These are phyloP conservation scores for Lupinus albus DNA, from an alignment of 306 rosid genomes.

Conservation along the genomic window DNA sequence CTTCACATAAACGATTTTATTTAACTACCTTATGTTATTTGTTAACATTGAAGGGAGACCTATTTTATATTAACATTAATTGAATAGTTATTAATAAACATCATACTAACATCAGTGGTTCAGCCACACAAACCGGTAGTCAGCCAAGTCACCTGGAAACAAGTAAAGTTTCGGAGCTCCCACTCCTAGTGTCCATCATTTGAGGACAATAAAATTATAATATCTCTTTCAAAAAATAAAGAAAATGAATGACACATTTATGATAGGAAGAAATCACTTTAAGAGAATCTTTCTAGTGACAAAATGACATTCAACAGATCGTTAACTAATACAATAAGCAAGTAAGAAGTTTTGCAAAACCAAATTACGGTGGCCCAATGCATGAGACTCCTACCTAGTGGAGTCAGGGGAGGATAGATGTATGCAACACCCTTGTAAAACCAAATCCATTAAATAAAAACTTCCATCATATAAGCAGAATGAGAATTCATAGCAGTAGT, in stretches of 20 bases:
- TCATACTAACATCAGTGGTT: not conserved
- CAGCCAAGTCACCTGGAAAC: not conserved
- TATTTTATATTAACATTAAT: not conserved
- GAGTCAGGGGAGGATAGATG: too few relatives aligned
- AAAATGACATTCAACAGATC: not conserved
- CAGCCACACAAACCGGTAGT: conserved; percentile 9
- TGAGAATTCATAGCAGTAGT: not conserved
- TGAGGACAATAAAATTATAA: conserved; percentile 4
- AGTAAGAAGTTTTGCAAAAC: conserved; percentile 9
- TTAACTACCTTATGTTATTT: not conserved
- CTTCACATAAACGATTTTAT: too few relatives aligned
- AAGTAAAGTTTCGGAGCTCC: conserved; percentile 19
- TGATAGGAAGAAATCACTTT: conserved; percentile 17
- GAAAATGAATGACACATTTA: conserved; percentile 21
- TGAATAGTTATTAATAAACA: not conserved
- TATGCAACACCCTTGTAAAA: too few relatives aligned
- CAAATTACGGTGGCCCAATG: too few relatives aligned
- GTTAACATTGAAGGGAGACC: not conserved
- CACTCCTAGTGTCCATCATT: not conserved
- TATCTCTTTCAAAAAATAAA: conserved; percentile 1
- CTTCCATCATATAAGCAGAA: not conserved
- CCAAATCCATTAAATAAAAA: conserved; percentile 22
- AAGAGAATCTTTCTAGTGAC: conserved; percentile 12
- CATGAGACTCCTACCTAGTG: too few relatives aligned
- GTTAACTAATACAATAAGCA: conserved; percentile 26